These are phyloP conservation scores for Paraconiothyrium brasiliense DNA, from an alignment of 2,329 filamentous ascomycete species.

Conservation along the genomic window DNA sequence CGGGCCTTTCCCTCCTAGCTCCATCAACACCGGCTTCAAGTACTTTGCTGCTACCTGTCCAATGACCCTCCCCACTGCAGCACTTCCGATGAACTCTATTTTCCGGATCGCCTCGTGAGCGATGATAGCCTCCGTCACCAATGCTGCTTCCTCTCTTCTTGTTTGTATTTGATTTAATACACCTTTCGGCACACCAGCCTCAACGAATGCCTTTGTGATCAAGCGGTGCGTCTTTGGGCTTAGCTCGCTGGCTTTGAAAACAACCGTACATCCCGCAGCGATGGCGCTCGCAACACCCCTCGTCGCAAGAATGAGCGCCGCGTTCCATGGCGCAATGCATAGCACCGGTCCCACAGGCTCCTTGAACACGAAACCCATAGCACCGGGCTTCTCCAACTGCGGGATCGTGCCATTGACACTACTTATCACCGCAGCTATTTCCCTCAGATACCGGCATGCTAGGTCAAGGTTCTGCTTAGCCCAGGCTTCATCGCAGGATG, in stretches of 20 bases:
- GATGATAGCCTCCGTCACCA: conserved; percentile 42
- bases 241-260: conserved; percentile 38
- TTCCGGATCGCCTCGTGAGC: conserved; percentile 51
- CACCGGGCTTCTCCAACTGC: conserved; percentile 36
- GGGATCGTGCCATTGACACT: conserved; percentile 32
- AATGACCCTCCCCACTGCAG: conserved; percentile 46
- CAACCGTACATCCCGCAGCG: conserved; percentile 36
- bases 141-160: conserved; percentile 23
- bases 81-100: conserved; percentile 53
- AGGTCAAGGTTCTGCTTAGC: conserved; percentile 44
- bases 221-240: conserved; percentile 27
- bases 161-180: conserved; percentile 38
- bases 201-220: conserved; percentile 34
- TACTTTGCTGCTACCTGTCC: conserved; percentile 49
- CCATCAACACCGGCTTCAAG: conserved; percentile 56
- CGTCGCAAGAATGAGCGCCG: conserved; percentile 27
- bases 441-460: conserved; percentile 36
- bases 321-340: conserved; percentile 37
- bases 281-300: conserved; percentile 37
- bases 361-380: conserved; percentile 43
- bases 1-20: conserved; percentile 58
- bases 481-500: conserved; percentile 52
- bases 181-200: conserved; percentile 48
- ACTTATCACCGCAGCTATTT: conserved; percentile 26
- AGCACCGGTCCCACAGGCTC: conserved; percentile 39